Evolutionary conservation across 257 asterid genomes (phyloP).

Genomic region (Jaltomata sinuosa): DNA sequence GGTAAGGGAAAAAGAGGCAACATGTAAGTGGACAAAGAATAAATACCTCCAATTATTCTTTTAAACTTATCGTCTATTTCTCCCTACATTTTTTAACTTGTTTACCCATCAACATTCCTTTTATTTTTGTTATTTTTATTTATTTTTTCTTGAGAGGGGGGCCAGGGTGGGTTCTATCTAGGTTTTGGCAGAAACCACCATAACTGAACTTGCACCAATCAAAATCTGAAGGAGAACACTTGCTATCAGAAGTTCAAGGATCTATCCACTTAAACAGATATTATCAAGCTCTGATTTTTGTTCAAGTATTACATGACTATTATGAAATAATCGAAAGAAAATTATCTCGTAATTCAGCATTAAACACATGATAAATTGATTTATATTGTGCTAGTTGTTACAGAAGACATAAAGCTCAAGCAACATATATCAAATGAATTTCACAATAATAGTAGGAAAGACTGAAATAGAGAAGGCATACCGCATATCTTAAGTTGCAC

Average conservation of each 20-base stretch:
- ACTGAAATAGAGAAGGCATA: conserved; percentile 8
- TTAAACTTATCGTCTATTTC: background rate
- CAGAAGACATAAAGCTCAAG: background rate
- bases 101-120: background rate
- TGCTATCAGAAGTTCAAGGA: background rate
- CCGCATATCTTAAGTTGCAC: conserved; percentile 71
- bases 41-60: background rate
- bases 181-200: background rate
- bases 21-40: background rate
- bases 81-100: background rate
- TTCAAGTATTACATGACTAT: background rate
- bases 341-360: background rate
- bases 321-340: background rate
- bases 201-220: background rate
- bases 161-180: background rate
- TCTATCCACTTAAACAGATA: background rate
- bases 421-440: background rate
- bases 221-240: background rate
- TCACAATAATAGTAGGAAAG: background rate
- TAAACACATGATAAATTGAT: background rate
- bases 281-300: background rate
- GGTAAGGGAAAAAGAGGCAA: background rate
- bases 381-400: background rate
- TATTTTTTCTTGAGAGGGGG: background rate
- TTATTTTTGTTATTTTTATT: background rate